phyloP scores from a whole-genome alignment of 1,139 yeast species.

The Kodamaea ohmeri region DNA sequence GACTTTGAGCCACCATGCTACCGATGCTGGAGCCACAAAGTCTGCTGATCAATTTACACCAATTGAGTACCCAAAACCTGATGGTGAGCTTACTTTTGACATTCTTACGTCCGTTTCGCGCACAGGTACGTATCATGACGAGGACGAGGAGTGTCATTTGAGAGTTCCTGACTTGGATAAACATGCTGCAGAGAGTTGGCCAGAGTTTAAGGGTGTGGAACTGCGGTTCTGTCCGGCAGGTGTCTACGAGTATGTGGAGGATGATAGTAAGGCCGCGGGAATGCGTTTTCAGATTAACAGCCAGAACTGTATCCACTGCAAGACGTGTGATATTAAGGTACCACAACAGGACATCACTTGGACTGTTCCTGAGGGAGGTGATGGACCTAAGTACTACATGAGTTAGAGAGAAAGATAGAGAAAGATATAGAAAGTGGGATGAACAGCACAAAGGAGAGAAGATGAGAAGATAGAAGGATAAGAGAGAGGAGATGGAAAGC shows the following conservation, averaged over 20 bases:
- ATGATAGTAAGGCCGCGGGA: constrained; percentile 54
- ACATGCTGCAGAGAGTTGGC: constrained; percentile 69
- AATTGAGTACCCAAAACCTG: constrained; percentile 92
- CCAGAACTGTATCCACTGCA: constrained; percentile 96
- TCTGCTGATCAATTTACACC: constrained; percentile 63
- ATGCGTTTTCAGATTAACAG: constrained; percentile 89
- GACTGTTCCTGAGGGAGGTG: constrained; percentile 98
- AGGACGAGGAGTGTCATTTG: constrained; percentile 87
- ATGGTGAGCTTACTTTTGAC: constrained; percentile 85
- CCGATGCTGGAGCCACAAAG: constrained; percentile 72
- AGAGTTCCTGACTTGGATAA: constrained; percentile 67
- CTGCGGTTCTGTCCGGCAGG: constrained; percentile 97
- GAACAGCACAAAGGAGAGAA: not conserved
- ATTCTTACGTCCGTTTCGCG: constrained; percentile 88
- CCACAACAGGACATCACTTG: constrained; percentile 93
- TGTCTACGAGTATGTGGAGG: constrained; percentile 87
- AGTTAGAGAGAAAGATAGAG: constrained; percentile 33
- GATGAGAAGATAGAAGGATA: not conserved
- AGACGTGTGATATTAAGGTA: constrained; percentile 95
- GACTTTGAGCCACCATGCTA: constrained; percentile 69
- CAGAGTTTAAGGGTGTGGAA: constrained; percentile 81
- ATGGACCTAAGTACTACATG: constrained; percentile 92
- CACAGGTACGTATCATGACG: constrained; percentile 95
- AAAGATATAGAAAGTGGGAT: not conserved
- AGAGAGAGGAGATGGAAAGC: not conserved